These are phyloP conservation scores for Entophlyctis luteolus DNA, from an alignment of 192 early-diverging fungal species.

Conservation along the genomic window DNA sequence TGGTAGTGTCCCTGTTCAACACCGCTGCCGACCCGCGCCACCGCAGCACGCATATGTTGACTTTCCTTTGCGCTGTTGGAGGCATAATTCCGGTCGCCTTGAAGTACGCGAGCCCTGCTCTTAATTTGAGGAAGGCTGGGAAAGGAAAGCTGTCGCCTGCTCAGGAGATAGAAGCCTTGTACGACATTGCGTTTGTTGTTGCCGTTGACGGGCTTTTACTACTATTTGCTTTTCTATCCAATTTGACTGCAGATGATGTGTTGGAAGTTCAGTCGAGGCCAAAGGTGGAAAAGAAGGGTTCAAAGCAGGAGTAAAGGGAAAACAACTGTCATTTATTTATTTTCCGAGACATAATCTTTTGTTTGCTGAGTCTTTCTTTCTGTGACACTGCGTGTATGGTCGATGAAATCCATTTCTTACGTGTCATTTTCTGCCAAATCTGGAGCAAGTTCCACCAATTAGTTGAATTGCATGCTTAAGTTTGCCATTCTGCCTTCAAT, in stretches of 20 bases:
- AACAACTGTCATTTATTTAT: too few relatives aligned
- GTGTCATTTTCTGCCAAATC: too few relatives aligned
- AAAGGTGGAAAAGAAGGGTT: constrained; percentile 1
- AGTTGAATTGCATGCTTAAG: too few relatives aligned
- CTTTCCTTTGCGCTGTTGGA: not conserved
- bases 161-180: constrained; percentile 13
- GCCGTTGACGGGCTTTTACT: not conserved
- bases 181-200: constrained; percentile 15
- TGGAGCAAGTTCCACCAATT: too few relatives aligned
- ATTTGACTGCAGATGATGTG: constrained; percentile 1
- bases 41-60: constrained; percentile 3
- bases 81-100: not conserved
- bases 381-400: too few relatives aligned
- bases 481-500: too few relatives aligned
- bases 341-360: too few relatives aligned
- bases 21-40: not conserved
- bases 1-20: constrained; percentile 7
- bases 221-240: constrained; percentile 10
- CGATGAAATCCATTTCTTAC: too few relatives aligned
- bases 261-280: not conserved
- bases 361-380: too few relatives aligned
- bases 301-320: constrained; percentile 14
- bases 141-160: constrained; percentile 1
- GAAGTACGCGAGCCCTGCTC: not conserved
- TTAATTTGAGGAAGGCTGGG: not conserved